Evolutionary conservation across 108 stramenopile genomes (phyloP), one percentile per base, ranked within the genome.

Genomic region (Conticribra guillardii): DNA sequence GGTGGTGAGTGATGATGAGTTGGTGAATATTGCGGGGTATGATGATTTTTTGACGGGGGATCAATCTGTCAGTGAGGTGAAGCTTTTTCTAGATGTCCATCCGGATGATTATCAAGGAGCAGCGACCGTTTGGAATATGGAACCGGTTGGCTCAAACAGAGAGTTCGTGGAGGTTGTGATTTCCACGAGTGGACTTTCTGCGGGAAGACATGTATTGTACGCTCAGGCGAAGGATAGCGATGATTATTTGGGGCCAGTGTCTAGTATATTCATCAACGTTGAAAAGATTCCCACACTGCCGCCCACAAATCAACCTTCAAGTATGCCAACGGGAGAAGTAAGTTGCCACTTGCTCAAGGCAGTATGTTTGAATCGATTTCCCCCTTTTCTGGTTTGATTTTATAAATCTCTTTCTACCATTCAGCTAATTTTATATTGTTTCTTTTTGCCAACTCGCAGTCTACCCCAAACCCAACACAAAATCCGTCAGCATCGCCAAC

Each of bases 191-290:
- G 63, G 54, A 0, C 4, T 77, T 18, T 51, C 51, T 68, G 21
- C 70, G 4, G 69, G 71, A 11, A 53, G 51, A 49, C 81, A 82
- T 34, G 30, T 11, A 14, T 48, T 85, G 53, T 75, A 76, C 55
- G 60, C 54, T 8, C 80, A 81, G 28, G 83, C 83, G 17, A 76
- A 63, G 11, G 83, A 84, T 51, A 70, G 51, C 61, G 67, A 69
- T 67, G 80, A 67, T 32, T 81, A 78, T 45, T 28, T 31, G 28
- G 83, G 83, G 4, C 74, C 83, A 11, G 55, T 84, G n/a, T 55
- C 66, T 2, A 76, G 74, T 63, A 31, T 55, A 26, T 76, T 62
- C 47, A 63, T 76, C 54, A 61, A 69, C 4, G 54, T 76, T 16
- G 67, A 57, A 46, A 57, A 23, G 44, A 19, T 46, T 4, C 44